phyloP scores from a whole-genome alignment of 805 yeast genomes.

The Candida berthetii region DNA sequence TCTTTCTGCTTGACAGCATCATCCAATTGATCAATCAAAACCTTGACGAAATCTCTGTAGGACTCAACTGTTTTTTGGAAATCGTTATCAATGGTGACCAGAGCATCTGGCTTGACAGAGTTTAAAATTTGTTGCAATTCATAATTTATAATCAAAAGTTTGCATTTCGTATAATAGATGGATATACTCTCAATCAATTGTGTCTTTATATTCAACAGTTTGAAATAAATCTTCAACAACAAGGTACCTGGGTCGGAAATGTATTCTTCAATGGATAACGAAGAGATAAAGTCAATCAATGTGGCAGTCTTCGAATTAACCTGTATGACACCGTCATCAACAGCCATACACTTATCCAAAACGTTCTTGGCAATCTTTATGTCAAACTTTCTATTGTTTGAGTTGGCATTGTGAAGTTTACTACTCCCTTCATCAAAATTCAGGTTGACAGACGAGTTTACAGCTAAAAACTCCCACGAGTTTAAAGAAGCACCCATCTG shows the following conservation, averaged over 20 bases:
- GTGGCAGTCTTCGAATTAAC: constrained; percentile 39
- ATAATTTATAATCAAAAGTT: constrained; percentile 56
- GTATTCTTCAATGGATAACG: constrained; percentile 12
- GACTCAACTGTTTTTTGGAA: constrained; percentile 39
- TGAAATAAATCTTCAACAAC: constrained; percentile 19
- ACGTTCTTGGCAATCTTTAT: constrained; percentile 50
- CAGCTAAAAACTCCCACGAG: constrained; percentile 26
- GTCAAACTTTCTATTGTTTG: constrained; percentile 34
- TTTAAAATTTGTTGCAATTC: constrained; percentile 42
- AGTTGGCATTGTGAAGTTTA: neutral
- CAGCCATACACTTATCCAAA: constrained; percentile 39
- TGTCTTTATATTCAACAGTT: constrained; percentile 42
- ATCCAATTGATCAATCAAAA: constrained; percentile 51
- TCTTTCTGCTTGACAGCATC: constrained; percentile 47
- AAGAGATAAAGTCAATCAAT: constrained; percentile 34
- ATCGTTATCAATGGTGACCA: constrained; percentile 18
- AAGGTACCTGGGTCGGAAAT: constrained; percentile 18
- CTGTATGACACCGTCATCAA: constrained; percentile 34
- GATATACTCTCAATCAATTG: constrained; percentile 46
- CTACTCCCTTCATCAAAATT: constrained; percentile 15
- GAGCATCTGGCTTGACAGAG: constrained; percentile 15
- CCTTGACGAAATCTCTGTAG: constrained; percentile 54
- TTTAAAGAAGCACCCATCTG: constrained; percentile 18
- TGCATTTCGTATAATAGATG: constrained; percentile 58
- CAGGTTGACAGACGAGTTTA: constrained; percentile 20